Percentiles rank a stretch among this genome's conserved stretches.
phyloP scores from a whole-genome alignment of 768 basidiomycete genomes.

The Neoboletus brunneissimus region DNA sequence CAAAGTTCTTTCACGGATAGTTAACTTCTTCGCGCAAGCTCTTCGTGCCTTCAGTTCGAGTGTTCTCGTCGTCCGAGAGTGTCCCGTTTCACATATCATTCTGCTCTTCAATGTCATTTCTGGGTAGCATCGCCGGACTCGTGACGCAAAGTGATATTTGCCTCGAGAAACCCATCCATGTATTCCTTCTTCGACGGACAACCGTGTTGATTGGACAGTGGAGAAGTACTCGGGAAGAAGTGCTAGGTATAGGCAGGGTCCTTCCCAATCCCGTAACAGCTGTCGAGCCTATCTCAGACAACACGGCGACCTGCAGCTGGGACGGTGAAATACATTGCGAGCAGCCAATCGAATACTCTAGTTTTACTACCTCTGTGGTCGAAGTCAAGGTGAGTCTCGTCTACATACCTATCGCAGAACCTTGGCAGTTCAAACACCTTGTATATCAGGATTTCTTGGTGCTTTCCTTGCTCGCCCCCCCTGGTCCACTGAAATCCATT shows the following conservation, averaged over 20 bases:
- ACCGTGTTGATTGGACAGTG: constrained; percentile 33
- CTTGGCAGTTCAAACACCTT: not conserved
- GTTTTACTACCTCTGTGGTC: constrained; percentile 49
- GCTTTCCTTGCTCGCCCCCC: constrained; percentile 42
- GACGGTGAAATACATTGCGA: constrained; percentile 52
- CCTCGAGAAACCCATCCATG: constrained; percentile 38
- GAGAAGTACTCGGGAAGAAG: constrained; percentile 21
- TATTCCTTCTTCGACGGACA: constrained; percentile 56
- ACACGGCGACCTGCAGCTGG: constrained; percentile 52
- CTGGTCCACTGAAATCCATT: constrained; percentile 34
- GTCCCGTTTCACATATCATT: constrained; percentile 70
- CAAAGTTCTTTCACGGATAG: not conserved
- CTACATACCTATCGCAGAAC: not conserved
- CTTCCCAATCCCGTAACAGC: constrained; percentile 37
- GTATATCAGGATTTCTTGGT: constrained; percentile 56
- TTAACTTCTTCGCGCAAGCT: constrained; percentile 38
- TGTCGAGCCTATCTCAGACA: constrained; percentile 25
- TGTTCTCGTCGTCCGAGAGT: constrained; percentile 52
- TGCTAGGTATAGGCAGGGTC: constrained; percentile 49
- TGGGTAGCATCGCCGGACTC: constrained; percentile 13
- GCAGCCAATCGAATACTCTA: constrained; percentile 39
- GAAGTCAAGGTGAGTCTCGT: constrained; percentile 45
- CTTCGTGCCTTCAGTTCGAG: constrained; percentile 58
- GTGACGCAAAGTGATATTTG: constrained; percentile 7
- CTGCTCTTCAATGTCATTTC: constrained; percentile 43